Percentiles rank a stretch among this genome's conserved stretches.
Evolutionary conservation across 2,329 filamentous ascomycete species (phyloP).

Genomic region (Phyllosticta citriasiana): DNA sequence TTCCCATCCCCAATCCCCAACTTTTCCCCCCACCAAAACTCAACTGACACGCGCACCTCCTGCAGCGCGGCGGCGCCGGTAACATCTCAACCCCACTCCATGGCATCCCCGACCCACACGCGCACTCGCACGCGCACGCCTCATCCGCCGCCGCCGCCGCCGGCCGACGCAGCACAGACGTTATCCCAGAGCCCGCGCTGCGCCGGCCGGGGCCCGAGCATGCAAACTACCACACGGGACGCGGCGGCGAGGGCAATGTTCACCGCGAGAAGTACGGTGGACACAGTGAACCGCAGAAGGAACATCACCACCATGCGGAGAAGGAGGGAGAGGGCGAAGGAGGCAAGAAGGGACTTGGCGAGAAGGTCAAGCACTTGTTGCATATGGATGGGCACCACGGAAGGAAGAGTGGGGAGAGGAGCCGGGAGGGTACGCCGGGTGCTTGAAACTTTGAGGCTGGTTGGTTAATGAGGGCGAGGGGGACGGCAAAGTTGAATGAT

Average conservation of each 20-base stretch:
- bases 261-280: constrained; percentile 27
- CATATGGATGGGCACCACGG: constrained; percentile 1
- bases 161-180: constrained; percentile 16
- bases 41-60: background rate
- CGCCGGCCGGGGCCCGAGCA: constrained; percentile 17
- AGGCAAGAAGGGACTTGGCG: constrained; percentile 18
- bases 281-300: constrained; percentile 17
- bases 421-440: background rate
- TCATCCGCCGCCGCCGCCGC: background rate
- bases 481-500: too few species aligned
- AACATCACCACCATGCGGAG: constrained; percentile 1
- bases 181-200: constrained; percentile 26
- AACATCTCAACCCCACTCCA: constrained; percentile 18
- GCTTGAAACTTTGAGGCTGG: background rate
- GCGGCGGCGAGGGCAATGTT: constrained; percentile 28
- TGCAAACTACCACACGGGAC: constrained; percentile 27
- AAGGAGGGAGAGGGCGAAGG: background rate
- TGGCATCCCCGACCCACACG: background rate
- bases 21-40: too few species aligned
- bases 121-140: background rate
- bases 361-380: constrained; percentile 27
- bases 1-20: too few species aligned
- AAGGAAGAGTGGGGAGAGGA: background rate
- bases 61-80: constrained; percentile 18
- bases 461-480: background rate